Base-by-base conservation (phyloP, 2,329 filamentous ascomycete species). In the Raffaelea albimanens region DNA sequence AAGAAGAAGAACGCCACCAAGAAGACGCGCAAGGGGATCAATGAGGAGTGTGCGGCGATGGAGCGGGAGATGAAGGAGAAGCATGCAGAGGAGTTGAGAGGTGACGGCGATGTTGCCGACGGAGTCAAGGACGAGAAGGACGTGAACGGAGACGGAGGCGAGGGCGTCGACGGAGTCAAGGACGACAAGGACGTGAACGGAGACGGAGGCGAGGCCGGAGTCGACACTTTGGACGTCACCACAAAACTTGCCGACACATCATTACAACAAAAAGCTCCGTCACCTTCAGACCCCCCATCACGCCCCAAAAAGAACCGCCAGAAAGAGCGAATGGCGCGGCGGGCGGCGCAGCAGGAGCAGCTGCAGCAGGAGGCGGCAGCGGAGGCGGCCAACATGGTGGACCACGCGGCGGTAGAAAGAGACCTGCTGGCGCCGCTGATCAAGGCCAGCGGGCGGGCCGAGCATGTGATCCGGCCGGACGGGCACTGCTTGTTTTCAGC, bases 1-100 rank as follows among this genome's bases (percentile, higher is more conserved):
- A 97, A 96, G 75, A 98, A 96, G 74, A 97, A 96, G 72, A 84
- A 86, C 67, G 90, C 93, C 16, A 94, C 85, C 42, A 98, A 97
- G 68, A 88, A 81, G 79, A 90, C 75, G 56, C 79, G 70, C 59
- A 87, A 84, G 62, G 82, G 83, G 23, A 72, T 91, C 59, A 87
- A 85, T 38, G 74, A 84, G 45, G 86, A 91, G 61, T 88, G 87
- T 55, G 83, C 83, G 51, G 72, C 77, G 46, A 70, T 88, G 54
- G 85, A 91, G 63, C 70, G 76, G 8, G 67, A 78, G 47, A 61
- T 87, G 39, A 80, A 78, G 52, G 82, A 85, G 58, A 72, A 75
- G 54, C 87, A 93, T 47, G 75, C 72, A 11, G 69, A 68, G 4
- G 84, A 89, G 61, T 53, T 80, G 5, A 70, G 70, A 8, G 62